A percentile compares a stretch with the other conserved stretches of the same genome.
These are phyloP conservation scores for Pythium periplocum DNA, from an alignment of 352 stramenopile genomes.

Conservation along the genomic window DNA sequence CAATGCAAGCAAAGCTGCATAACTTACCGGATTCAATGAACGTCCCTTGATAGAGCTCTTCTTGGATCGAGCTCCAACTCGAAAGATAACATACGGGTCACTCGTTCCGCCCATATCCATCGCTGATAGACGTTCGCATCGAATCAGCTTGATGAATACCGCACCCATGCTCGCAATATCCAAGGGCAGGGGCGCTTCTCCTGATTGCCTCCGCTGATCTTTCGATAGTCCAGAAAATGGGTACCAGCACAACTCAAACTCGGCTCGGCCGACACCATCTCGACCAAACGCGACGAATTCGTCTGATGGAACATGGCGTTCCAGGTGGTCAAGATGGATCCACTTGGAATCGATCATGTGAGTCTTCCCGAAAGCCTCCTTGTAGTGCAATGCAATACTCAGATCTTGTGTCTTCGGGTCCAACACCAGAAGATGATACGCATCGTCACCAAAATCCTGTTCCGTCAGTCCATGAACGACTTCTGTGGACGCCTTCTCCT, in stretches of 20 bases:
- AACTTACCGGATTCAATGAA: conserved; percentile 33
- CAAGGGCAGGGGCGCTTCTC: conserved; percentile 22
- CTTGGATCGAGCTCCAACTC: conserved; percentile 27
- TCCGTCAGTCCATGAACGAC: conserved; percentile 19
- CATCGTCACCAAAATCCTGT: conserved; percentile 22
- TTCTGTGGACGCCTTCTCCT: conserved; percentile 23
- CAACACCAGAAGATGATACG: conserved; percentile 28
- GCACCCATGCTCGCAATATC: conserved; percentile 36
- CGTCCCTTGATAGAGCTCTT: conserved; percentile 34
- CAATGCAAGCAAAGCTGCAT: not conserved
- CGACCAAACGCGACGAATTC: conserved; percentile 32
- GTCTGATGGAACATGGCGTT: conserved; percentile 20
- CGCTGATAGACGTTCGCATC: conserved; percentile 29
- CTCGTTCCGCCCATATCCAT: conserved; percentile 41
- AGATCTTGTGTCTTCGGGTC: conserved; percentile 40
- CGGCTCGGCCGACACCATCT: conserved; percentile 25
- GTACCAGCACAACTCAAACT: conserved; percentile 41
- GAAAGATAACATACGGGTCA: conserved; percentile 42
- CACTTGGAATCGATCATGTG: conserved; percentile 35
- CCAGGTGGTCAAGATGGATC: conserved; percentile 38
- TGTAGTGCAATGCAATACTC: conserved; percentile 32
- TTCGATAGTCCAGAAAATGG: conserved; percentile 26
- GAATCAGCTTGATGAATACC: conserved; percentile 35
- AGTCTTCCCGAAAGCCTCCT: conserved; percentile 26
- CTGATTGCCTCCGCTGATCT: conserved; percentile 16